These are phyloP conservation scores for Fusarium secorum DNA, from an alignment of 2,329 filamentous ascomycete genomes.

Conservation along the genomic window DNA sequence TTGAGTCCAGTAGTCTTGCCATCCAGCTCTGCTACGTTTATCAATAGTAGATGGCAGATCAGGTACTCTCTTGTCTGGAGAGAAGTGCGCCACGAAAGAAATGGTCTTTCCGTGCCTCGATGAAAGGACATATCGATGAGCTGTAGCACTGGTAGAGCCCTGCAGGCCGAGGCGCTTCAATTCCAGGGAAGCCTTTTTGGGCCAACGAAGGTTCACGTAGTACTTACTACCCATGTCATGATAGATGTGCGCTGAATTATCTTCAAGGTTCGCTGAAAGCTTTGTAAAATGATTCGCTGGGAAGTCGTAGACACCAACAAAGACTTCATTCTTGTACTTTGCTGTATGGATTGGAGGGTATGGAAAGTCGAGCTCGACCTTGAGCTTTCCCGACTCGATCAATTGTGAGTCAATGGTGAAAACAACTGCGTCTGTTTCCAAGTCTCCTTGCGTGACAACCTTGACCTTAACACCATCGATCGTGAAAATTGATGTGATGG, in stretches of 20 bases:
- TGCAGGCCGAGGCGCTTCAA: slow-evolving; percentile 31
- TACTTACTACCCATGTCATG: slow-evolving; percentile 52
- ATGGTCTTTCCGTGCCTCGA: slow-evolving; percentile 15
- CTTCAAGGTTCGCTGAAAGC: slow-evolving; percentile 15
- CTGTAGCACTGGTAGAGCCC: slow-evolving; percentile 36
- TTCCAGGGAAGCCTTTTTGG: slow-evolving; percentile 24
- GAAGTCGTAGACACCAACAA: slow-evolving; percentile 52
- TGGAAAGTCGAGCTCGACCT: slow-evolving; percentile 53
- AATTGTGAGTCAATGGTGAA: slow-evolving; percentile 50
- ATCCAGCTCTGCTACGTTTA: slow-evolving; percentile 39
- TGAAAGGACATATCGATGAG: slow-evolving; percentile 47
- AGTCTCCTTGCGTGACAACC: slow-evolving; percentile 50
- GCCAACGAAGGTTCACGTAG: slow-evolving; percentile 50
- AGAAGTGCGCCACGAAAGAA: slow-evolving; percentile 48
- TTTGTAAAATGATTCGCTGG: slow-evolving; percentile 50
- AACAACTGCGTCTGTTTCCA: slow-evolving; percentile 49
- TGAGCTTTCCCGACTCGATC: slow-evolving; percentile 44
- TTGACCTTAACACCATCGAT: slow-evolving; percentile 44
- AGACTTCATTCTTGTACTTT: slow-evolving; percentile 55
- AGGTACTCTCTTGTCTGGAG: slow-evolving; percentile 37
- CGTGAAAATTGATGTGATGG: slow-evolving; percentile 49
- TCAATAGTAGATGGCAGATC: slow-evolving; percentile 38
- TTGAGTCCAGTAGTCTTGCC: slow-evolving; percentile 49
- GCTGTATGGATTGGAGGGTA: slow-evolving; percentile 51
- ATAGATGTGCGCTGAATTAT: slow-evolving; percentile 44